Evolutionary conservation across 1,284 basidiomycete species (phyloP), one percentile per base, ranked within the genome.

Genomic region (Malassezia pachydermatis): DNA sequence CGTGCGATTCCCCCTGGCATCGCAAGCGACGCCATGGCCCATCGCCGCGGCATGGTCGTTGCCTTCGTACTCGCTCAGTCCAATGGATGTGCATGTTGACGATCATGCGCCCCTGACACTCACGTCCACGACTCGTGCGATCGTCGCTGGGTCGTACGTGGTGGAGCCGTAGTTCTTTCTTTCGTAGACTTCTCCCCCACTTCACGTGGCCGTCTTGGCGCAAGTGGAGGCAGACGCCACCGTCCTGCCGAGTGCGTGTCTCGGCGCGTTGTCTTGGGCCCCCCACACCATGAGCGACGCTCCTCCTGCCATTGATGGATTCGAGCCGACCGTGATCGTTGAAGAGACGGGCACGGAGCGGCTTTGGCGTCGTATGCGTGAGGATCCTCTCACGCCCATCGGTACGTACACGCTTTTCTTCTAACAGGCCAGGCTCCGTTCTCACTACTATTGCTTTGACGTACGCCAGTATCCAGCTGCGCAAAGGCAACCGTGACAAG

Each of bases 331-430:
- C 13, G 17, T 30, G 29, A n/a, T 11, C 16, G 11, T 20, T 1
- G 39, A 32, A 17, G 50, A 52, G 39, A 42, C 37, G 3, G 43
- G 41, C 33, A 6, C 2, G 4, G 20, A 65, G 36, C 68, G 68
- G 55, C 57, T 71, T 30, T 59, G 54, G 30, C 55, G 65, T 30
- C 70, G 68, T 51, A 49, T 71, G 48, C 63, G 57, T 24, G 51
- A 70, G 46, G 55, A 72, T 41, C 70, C 70, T 4, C 49, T 71
- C 3, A 61, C 72, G 8, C 70, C 70, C 1, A 61, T 72, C 20
- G 68, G 67, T 69, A 43, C 49, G 61, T 56, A 3, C 17, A 0
- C 14, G 14, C 27, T 35, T n/a, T 28, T 14, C 22, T 10, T n/a
- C 24, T 43, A 17, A 16, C 27, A 22, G 9, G 6, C 2, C 40